Evolutionary conservation across 2,329 filamentous ascomycete genomes (phyloP), one percentile per base, ranked within the genome.

Genomic region (Emmonsiellopsis sp.): DNA sequence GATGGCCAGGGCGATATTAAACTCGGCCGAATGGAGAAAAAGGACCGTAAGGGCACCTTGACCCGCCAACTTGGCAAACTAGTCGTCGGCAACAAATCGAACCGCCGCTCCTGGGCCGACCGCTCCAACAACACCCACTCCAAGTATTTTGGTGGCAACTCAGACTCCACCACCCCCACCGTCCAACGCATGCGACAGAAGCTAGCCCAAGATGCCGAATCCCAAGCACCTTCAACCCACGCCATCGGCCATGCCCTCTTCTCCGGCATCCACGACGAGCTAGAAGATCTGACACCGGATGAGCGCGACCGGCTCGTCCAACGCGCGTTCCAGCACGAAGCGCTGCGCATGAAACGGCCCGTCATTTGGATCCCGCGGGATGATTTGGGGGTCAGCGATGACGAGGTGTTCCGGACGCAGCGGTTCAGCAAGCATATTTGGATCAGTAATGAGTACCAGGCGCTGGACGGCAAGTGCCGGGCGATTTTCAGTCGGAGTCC

Each of bases 311-410:
- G 83, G 54, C 81, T 97, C 40, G 87, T 93, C 10, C 85, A 85
- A 52, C 85, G 90, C 63, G 90, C 92, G 0, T 98, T 98, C 70
- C 85, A 91, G 71, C 93, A 98, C 65, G 85, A 84, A 35, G 93
- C 93, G 0, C 77, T 96, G 38, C 83, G 93, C 7, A 88, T 91
- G 1, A 82, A 87, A 51, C 80, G 90, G 51, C 93, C 93, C 0
- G 89, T 88, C 0, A 84, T 98, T 30, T 98, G 93, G 93, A 88
- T 98, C 44, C 93, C 93, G 0, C 82, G 86, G 9, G 93, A 98
- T 65, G 87, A 93, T 60, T 71, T 97, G 5, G 93, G 93, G 5
- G 81, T 98, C 54, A 90, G 87, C 59, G 89, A 95, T 62, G 92
- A 97, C 61, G 93, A 98, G 73, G 86, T 97, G 44, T 78, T 79